Evolutionary conservation across 257 asterid species (phyloP), one percentile per base, ranked within the genome.

Genomic region (Nicotiana sylvestris): DNA sequence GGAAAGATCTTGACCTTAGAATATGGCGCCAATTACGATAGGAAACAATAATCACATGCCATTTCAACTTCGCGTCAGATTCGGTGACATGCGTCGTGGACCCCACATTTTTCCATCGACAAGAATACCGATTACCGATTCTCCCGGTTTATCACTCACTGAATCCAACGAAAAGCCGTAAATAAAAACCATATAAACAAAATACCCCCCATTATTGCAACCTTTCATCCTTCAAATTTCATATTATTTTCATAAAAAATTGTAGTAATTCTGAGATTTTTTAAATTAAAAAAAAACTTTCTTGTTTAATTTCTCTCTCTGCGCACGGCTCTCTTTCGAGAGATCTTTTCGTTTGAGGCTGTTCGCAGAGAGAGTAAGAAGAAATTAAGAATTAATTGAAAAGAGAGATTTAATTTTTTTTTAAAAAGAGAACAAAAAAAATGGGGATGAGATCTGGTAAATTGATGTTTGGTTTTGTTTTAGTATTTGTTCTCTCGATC

Each of bases 381-480:
- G 35, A 13, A 9, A 27, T 29, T 61, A 21, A 18, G 57, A 9
- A 49, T 70, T 69, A 12, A 37, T 70, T 37, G 30, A 29, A 29
- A 29, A 29, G 30, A 29, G 30, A 29, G 30, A 29, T 29, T 29
- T 29, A 29, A 1, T 37, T 5, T 5, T 29, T 29, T 29, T 49
- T 49, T 0, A 25, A 49, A 49, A 49, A 46, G 53, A 46, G 11
- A 46, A 46, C 5, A 29, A 64, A 37, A 29, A 81, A 62, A 77
- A 90, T 92, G 94, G 88, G 86, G 8, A 43, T 66, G 57, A 72
- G 87, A 79, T 82, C 82, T 55, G 84, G 86, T 76, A 81, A 46
- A 2, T 43, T 85, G 53, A 87, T 92, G 0, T 55, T 85, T 21
- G 82, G 89, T 53, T 55, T 90, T 5, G 69, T 86, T 85, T 37